phyloP scores from a whole-genome alignment of 805 yeast genomes.

The Metschnikowia proteae region DNA sequence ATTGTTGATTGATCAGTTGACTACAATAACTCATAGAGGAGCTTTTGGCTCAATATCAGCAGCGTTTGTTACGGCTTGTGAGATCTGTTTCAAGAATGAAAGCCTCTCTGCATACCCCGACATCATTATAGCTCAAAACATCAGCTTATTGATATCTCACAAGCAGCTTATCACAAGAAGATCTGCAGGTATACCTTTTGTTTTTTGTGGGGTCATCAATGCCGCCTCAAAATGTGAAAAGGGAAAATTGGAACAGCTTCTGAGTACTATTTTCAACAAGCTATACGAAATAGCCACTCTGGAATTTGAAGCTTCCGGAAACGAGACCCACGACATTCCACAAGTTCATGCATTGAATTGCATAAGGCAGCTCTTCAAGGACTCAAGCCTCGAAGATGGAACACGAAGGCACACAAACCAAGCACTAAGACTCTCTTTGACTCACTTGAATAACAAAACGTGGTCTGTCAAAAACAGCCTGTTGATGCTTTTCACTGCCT shows the following conservation, averaged over 20 bases:
- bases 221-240: conserved; percentile 31
- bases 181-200: conserved; percentile 87
- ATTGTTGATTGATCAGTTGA: conserved; percentile 59
- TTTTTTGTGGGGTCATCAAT: conserved; percentile 70
- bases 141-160: conserved; percentile 40
- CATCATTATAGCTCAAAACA: not conserved
- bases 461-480: conserved; percentile 94
- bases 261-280: conserved; percentile 47
- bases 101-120: not conserved
- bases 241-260: conserved; percentile 26
- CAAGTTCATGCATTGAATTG: conserved; percentile 94
- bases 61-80: conserved; percentile 64
- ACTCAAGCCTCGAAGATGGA: conserved; percentile 58
- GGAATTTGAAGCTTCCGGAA: conserved; percentile 46
- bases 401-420: conserved; percentile 28
- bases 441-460: conserved; percentile 56
- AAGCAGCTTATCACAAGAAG: conserved; percentile 78
- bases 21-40: conserved; percentile 81
- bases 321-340: conserved; percentile 64
- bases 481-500: conserved; percentile 84
- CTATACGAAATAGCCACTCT: conserved; percentile 52
- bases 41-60: conserved; percentile 90
- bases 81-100: conserved; percentile 41
- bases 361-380: conserved; percentile 69
- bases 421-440: conserved; percentile 59